Evolutionary conservation across 768 basidiomycete species (phyloP).

Genomic region (Baorangia bicolor): DNA sequence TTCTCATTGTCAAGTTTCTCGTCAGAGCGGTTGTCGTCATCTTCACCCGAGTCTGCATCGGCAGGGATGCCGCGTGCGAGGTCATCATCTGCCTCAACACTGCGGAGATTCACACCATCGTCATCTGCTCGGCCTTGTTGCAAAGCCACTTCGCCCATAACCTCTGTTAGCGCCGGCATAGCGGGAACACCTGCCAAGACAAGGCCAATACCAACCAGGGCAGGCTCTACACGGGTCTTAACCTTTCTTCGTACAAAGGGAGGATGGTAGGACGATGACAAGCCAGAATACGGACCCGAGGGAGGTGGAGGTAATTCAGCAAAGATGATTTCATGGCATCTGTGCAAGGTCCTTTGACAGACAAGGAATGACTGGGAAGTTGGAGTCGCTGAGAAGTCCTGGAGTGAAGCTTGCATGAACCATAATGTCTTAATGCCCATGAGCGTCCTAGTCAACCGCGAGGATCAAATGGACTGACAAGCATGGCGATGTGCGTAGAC

Average conservation of each 20-base stretch:
- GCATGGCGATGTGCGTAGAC: conserved; percentile 93
- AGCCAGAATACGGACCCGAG: conserved; percentile 63
- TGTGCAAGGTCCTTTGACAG: conserved; percentile 87
- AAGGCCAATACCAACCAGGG: conserved; percentile 81
- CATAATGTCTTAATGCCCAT: conserved; percentile 72
- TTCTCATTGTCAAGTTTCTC: conserved; percentile 36
- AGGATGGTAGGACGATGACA: conserved; percentile 48
- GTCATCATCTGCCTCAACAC: conserved; percentile 47
- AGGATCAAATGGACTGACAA: conserved; percentile 57
- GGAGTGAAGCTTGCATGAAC: conserved; percentile 97
- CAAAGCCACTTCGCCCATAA: conserved; percentile 79
- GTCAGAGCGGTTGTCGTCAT: conserved; percentile 47
- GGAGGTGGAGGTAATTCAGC: conserved; percentile 73
- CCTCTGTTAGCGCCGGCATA: conserved; percentile 70
- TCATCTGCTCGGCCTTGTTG: conserved; percentile 85
- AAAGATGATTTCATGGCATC: conserved; percentile 96
- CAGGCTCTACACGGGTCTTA: conserved; percentile 69
- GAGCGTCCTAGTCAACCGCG: conserved; percentile 10
- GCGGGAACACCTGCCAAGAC: conserved; percentile 75
- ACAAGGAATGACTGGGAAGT: conserved; percentile 81
- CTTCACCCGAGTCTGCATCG: conserved; percentile 28
- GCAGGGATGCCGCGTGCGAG: conserved; percentile 29
- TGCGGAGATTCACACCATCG: conserved; percentile 47
- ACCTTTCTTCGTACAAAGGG: conserved; percentile 62
- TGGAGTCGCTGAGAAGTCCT: conserved; percentile 58